Evolutionary conservation across 73 alveolate genomes (phyloP).

Genomic region (Paramecium caudatum): DNA sequence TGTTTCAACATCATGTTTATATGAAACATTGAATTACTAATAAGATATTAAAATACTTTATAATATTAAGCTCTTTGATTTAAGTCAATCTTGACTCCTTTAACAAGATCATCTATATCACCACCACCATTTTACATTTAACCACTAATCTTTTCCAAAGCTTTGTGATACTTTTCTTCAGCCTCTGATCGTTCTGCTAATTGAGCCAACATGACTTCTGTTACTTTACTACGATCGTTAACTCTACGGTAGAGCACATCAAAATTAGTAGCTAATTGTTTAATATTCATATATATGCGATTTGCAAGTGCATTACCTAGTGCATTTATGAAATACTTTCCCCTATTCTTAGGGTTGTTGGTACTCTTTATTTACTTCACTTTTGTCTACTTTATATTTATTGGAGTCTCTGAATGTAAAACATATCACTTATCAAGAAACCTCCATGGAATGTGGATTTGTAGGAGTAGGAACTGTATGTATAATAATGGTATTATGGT

Average conservation of each 20-base stretch:
- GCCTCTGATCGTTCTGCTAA: constrained; percentile 33
- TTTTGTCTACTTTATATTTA: not conserved
- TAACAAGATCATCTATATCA: constrained; percentile 56
- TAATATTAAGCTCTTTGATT: constrained; percentile 23
- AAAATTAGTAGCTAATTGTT: constrained; percentile 40
- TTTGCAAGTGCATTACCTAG: not conserved
- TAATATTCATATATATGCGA: not conserved
- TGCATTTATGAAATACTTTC: constrained; percentile 12
- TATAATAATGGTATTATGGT: constrained; percentile 52
- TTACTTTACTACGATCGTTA: constrained; percentile 17
- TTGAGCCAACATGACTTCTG: constrained; percentile 35
- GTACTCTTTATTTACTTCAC: constrained; percentile 35
- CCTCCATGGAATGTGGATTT: not conserved
- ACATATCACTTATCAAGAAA: not conserved
- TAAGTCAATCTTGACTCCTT: constrained; percentile 59
- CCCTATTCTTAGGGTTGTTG: not conserved
- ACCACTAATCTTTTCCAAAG: constrained; percentile 1
- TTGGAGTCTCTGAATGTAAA: not conserved
- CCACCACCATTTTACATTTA: constrained; percentile 45
- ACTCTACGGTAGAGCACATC: constrained; percentile 41
- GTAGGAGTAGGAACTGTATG: not conserved
- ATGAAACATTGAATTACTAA: constrained; percentile 46
- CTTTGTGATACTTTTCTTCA: constrained; percentile 40
- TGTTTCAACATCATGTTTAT: constrained; percentile 23
- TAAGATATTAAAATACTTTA: constrained; percentile 3